These are phyloP conservation scores for Linaria vulgaris DNA, from an alignment of 257 asterid species.

Conservation along the genomic window DNA sequence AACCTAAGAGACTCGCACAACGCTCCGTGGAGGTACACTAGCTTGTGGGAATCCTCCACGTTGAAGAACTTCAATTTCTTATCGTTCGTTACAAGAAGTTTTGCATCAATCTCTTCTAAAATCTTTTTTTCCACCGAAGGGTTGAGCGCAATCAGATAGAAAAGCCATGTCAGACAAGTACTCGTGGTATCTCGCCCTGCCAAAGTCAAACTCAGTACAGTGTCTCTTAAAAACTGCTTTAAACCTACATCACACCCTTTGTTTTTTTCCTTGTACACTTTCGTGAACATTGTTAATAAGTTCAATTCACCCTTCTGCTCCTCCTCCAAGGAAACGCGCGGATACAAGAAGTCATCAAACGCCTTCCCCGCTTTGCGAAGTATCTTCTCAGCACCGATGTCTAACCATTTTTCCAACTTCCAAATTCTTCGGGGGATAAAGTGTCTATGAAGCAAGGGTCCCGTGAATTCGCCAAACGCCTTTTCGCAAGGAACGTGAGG, in stretches of 20 bases:
- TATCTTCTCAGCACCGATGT: no score
- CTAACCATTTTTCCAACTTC: no score
- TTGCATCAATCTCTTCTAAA: conserved; percentile 13
- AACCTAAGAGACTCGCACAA: no score
- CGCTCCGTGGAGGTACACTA: no score
- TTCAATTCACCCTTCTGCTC: not conserved
- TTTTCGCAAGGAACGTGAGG: no score
- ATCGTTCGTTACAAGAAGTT: not conserved
- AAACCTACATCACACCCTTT: not conserved
- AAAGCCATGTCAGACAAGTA: no score
- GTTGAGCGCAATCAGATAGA: conserved; percentile 24
- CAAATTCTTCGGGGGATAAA: no score
- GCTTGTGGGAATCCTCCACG: conserved; percentile 22
- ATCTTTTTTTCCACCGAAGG: conserved; percentile 17
- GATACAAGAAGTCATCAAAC: conserved; percentile 26
- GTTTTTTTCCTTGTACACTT: conserved; percentile 16
- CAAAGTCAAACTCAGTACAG: conserved; percentile 23
- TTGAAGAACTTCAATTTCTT: conserved; percentile 28
- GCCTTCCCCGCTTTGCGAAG: not conserved
- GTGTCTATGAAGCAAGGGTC: no score
- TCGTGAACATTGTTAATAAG: conserved; percentile 22
- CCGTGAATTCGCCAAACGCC: no score
- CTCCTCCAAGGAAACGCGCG: not conserved
- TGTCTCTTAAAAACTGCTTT: conserved; percentile 18
- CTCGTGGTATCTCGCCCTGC: conserved; percentile 38